Percentiles rank a stretch among this genome's conserved stretches.
Conservation (phyloP, 2,329 filamentous ascomycete genomes). For the Fusarium nisikadoi region DNA sequence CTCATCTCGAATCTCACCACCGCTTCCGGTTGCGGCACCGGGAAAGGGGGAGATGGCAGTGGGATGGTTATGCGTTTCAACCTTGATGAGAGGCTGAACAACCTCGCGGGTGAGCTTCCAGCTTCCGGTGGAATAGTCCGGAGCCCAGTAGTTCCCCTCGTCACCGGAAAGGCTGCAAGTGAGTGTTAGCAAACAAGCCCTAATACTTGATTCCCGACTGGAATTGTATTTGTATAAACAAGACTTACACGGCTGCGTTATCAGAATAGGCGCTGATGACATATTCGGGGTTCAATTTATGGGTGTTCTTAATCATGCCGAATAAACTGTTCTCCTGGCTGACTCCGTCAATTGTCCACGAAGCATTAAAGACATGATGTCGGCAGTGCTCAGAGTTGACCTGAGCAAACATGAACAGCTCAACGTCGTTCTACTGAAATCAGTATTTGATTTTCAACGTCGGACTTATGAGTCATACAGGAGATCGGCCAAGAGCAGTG, state of each 20-base stretch:
- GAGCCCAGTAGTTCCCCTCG: conserved; percentile 75
- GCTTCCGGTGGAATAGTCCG: conserved; percentile 84
- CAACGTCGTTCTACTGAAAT: conserved; percentile 73
- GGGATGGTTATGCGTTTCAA: conserved; percentile 98
- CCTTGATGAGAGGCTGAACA: conserved; percentile 90
- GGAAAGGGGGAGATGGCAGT: conserved; percentile 94
- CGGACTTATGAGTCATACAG: conserved; percentile 54
- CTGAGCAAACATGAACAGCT: conserved; percentile 99
- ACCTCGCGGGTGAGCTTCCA: conserved; percentile 90
- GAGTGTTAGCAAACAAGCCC: conserved; percentile 2
- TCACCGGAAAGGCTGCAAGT: conserved; percentile 50
- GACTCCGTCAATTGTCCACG: conserved; percentile 92
- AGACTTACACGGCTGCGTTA: conserved; percentile 83
- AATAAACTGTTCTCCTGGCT: conserved; percentile 85
- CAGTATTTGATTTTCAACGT: conserved; percentile 30
- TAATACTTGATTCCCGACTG: not conserved
- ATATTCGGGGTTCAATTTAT: conserved; percentile 80
- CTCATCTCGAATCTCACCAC: conserved; percentile 95
- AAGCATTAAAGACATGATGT: conserved; percentile 94
- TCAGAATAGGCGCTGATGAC: conserved; percentile 98
- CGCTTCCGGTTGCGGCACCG: conserved; percentile 93
- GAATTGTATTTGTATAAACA: conserved; percentile 13
- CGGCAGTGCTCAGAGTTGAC: conserved; percentile 96
- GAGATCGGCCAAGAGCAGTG: conserved; percentile 62
- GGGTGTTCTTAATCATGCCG: conserved; percentile 95